Percentiles rank a stretch among this genome's conserved stretches.
Conservation (phyloP, 371 early-diverging fungal genomes). For the Apophysomyces trapeziformis region DNA sequence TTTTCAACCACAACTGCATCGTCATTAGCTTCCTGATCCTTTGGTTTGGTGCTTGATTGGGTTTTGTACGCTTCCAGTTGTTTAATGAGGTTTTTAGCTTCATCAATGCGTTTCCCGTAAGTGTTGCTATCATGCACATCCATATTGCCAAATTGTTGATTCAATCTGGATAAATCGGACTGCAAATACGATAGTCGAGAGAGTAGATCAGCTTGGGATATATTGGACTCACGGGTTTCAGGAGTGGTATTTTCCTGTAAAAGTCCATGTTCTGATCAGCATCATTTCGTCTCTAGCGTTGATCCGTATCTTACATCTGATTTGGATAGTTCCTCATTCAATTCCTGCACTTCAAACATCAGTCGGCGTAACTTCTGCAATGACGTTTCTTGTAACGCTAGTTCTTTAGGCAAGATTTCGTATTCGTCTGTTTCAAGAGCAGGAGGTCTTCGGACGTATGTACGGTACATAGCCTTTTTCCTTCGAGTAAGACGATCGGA, state of each 20-base stretch:
- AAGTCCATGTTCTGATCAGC: neutral
- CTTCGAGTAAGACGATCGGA: conserved; percentile 65
- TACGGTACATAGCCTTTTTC: conserved; percentile 71
- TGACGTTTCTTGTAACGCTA: conserved; percentile 69
- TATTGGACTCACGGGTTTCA: conserved; percentile 23
- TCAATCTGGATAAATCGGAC: conserved; percentile 67
- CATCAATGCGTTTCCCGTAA: conserved; percentile 46
- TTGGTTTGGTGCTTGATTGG: conserved; percentile 8
- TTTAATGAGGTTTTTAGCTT: conserved; percentile 65
- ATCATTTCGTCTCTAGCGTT: neutral
- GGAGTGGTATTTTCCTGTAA: conserved; percentile 16
- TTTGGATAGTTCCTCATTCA: conserved; percentile 71
- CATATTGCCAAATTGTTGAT: conserved; percentile 42
- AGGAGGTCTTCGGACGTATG: conserved; percentile 61
- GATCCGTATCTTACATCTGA: conserved; percentile 38
- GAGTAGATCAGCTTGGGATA: conserved; percentile 63
- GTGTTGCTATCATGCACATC: conserved; percentile 26
- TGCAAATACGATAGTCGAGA: conserved; percentile 71
- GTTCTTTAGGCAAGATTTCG: conserved; percentile 64
- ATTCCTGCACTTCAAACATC: conserved; percentile 82
- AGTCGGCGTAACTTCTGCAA: conserved; percentile 80
- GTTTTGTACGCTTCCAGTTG: conserved; percentile 69
- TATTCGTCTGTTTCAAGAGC: conserved; percentile 66
- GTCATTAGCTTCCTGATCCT: conserved; percentile 21
- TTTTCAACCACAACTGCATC: conserved; percentile 28